phyloP scores from a whole-genome alignment of 2,329 filamentous ascomycete species.

The Clarireedia hainanense region DNA sequence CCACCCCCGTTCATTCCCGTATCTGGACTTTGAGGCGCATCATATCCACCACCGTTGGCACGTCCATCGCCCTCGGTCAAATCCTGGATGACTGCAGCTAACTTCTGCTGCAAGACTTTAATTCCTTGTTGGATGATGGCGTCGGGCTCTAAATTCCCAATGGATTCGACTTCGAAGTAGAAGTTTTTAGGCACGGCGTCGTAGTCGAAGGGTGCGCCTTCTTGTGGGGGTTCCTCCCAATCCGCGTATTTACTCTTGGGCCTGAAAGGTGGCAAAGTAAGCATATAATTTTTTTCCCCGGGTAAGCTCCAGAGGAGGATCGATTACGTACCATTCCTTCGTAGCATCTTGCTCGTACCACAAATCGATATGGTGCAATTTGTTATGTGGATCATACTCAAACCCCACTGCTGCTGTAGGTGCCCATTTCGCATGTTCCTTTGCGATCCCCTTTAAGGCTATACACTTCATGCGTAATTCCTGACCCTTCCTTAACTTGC shows the following conservation, averaged over 20 bases:
- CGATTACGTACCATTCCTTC: slow-evolving; percentile 66
- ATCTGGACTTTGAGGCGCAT: slow-evolving; percentile 60
- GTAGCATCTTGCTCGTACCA: slow-evolving; percentile 87
- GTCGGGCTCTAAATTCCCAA: slow-evolving; percentile 83
- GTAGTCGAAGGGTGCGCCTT: slow-evolving; percentile 85
- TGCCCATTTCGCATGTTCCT: slow-evolving; percentile 98
- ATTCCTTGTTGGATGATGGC: slow-evolving; percentile 84
- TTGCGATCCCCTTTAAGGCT: slow-evolving; percentile 96
- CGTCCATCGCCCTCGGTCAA: slow-evolving; percentile 50
- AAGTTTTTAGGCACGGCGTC: slow-evolving; percentile 77
- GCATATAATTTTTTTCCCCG: slow-evolving; percentile 11
- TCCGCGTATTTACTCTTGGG: slow-evolving; percentile 73
- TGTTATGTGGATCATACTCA: slow-evolving; percentile 97
- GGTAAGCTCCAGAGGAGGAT: background rate
- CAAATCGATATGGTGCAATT: slow-evolving; percentile 81
- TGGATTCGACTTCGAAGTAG: slow-evolving; percentile 89
- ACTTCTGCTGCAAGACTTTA: slow-evolving; percentile 79
- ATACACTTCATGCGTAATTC: slow-evolving; percentile 86
- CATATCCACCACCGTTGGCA: slow-evolving; percentile 37
- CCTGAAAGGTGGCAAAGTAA: slow-evolving; percentile 38
- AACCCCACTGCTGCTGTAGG: slow-evolving; percentile 89
- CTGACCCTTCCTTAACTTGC: slow-evolving; percentile 83
- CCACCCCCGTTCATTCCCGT: slow-evolving; percentile 44
- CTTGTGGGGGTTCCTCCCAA: slow-evolving; percentile 70
- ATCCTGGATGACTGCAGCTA: slow-evolving; percentile 69